Evolutionary conservation across 495 filamentous ascomycete species (phyloP).

Genomic region (Penicillium riverlandense): DNA sequence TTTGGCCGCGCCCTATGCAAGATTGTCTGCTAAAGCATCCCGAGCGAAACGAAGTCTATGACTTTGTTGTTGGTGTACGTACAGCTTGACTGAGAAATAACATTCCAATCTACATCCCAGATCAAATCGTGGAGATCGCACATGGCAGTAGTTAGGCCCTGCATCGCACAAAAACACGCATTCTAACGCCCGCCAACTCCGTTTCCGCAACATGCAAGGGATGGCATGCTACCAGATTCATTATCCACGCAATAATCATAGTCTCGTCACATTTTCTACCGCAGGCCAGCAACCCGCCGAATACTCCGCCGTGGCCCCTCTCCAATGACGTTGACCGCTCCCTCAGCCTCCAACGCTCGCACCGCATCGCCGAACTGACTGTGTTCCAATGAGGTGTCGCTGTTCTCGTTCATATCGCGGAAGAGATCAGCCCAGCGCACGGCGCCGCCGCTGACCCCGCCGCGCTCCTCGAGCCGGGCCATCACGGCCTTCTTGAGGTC

Average conservation of each 20-base stretch:
- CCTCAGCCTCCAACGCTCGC: slow-evolving; percentile 75
- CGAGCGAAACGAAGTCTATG: too few species aligned
- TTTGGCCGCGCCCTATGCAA: too few species aligned
- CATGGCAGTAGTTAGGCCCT: too few species aligned
- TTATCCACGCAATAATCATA: slow-evolving; percentile 12
- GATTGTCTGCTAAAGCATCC: too few species aligned
- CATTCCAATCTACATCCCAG: too few species aligned
- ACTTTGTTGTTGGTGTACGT: too few species aligned
- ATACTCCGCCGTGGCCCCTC: slow-evolving; percentile 80
- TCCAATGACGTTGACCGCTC: slow-evolving; percentile 69
- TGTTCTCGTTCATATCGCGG: slow-evolving; percentile 65
- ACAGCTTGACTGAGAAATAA: too few species aligned
- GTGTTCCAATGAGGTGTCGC: slow-evolving; percentile 63
- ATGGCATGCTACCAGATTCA: slow-evolving; percentile 11
- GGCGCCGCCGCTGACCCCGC: slow-evolving; percentile 45
- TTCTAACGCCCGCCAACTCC: too few species aligned
- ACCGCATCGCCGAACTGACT: slow-evolving; percentile 77
- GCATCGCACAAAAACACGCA: too few species aligned
- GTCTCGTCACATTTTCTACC: slow-evolving; percentile 4
- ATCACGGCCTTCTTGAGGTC: slow-evolving; percentile 80
- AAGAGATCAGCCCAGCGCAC: slow-evolving; percentile 75
- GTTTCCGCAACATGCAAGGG: neutral
- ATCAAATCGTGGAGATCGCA: too few species aligned
- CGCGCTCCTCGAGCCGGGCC: slow-evolving; percentile 69
- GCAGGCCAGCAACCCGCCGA: slow-evolving; percentile 45